Percentiles rank a stretch among this genome's conserved stretches.
Conservation (phyloP, 176 grass and related monocot species). For the Eragrostis nindensis region DNA sequence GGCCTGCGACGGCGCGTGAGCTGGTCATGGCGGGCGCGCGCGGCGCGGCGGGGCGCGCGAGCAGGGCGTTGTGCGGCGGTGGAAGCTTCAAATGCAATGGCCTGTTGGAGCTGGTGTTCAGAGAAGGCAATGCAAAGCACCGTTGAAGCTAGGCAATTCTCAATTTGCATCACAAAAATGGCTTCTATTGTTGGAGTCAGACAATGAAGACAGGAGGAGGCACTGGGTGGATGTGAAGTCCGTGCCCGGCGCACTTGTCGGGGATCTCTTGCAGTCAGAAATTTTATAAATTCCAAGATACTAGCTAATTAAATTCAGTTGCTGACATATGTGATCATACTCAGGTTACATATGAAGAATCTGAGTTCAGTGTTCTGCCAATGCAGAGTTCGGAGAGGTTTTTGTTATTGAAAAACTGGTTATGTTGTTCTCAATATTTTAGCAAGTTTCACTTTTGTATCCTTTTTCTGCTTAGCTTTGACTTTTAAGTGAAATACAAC, state of each 20-base stretch:
- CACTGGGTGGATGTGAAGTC: too few species aligned
- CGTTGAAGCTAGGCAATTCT: too few species aligned
- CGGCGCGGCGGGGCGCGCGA: neutral
- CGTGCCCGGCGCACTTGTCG: conserved; percentile 68
- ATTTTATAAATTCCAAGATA: neutral
- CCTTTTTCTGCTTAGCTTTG: neutral
- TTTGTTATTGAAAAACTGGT: neutral
- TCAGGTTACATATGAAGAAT: neutral
- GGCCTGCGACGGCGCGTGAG: too few species aligned
- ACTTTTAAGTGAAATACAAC: neutral
- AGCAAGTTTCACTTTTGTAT: neutral
- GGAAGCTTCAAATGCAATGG: too few species aligned
- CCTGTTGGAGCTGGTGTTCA: too few species aligned
- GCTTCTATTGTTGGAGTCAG: too few species aligned
- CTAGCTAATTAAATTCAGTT: neutral
- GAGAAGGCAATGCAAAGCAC: too few species aligned
- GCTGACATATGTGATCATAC: neutral
- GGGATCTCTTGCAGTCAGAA: conserved; percentile 68
- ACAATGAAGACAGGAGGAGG: conserved; percentile 39
- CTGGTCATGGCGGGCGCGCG: too few species aligned
- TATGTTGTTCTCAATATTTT: neutral
- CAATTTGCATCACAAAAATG: too few species aligned
- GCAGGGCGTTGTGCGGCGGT: too few species aligned
- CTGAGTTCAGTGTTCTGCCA: neutral
- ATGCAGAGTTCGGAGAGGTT: neutral